Evolutionary conservation across 495 filamentous ascomycete genomes (phyloP).

Genomic region (Penicillium lagena): DNA sequence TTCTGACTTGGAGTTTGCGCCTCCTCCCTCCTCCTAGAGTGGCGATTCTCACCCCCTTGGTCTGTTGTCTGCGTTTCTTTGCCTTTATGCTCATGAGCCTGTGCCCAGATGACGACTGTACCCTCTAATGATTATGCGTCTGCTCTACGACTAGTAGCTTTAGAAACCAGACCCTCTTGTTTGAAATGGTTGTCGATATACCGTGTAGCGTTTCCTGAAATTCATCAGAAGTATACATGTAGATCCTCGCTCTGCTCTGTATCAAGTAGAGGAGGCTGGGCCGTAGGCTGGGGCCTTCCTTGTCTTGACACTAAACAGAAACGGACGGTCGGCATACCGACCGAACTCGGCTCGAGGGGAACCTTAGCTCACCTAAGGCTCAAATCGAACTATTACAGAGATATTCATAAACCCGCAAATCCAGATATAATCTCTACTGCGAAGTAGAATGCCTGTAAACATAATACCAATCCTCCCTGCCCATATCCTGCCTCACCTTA

Average conservation of each 20-base stretch:
- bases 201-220: background rate
- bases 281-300: too few species aligned
- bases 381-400: too few species aligned
- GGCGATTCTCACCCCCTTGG: too few species aligned
- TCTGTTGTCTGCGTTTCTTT: background rate
- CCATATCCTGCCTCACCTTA: constrained; percentile 68
- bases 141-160: background rate
- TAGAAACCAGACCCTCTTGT: background rate
- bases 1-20: too few species aligned
- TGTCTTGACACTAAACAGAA: too few species aligned
- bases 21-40: too few species aligned
- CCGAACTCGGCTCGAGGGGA: too few species aligned
- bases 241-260: too few species aligned
- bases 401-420: background rate
- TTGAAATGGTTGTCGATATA: background rate
- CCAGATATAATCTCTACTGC: background rate
- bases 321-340: too few species aligned
- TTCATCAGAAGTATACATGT: too few species aligned
- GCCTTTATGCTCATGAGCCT: background rate
- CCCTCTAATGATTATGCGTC: background rate
- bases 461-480: constrained; percentile 73
- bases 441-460: constrained; percentile 43
- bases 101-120: background rate
- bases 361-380: too few species aligned
- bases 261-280: too few species aligned